A percentile compares a stretch with the other conserved stretches of the same genome.
Conservation (phyloP, 495 filamentous ascomycete genomes). For the Viridothelium virens region DNA sequence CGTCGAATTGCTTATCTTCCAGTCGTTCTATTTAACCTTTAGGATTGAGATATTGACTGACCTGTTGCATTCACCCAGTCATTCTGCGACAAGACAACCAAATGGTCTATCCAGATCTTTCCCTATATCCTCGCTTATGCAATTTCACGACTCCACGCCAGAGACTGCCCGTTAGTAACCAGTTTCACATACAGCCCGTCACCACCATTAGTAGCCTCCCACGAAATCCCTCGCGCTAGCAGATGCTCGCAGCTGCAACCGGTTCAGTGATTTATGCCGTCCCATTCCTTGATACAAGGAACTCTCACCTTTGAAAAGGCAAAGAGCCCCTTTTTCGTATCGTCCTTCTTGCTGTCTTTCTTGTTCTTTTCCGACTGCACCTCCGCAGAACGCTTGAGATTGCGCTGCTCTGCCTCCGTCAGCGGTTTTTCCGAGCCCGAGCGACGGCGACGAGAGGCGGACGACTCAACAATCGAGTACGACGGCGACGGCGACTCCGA, state of each 20-base stretch:
- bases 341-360: not conserved
- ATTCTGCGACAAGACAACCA: too few species aligned
- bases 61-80: too few species aligned
- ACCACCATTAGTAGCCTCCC: not conserved
- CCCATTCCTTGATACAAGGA: not conserved
- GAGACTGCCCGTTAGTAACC: too few species aligned
- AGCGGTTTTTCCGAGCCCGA: conserved; percentile 44
- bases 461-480: conserved; percentile 52
- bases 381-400: conserved; percentile 29
- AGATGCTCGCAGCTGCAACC: not conserved
- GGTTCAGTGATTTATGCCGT: not conserved
- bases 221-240: not conserved
- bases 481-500: conserved; percentile 42
- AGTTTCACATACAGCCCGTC: too few species aligned
- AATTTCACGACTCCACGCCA: too few species aligned
- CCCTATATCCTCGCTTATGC: too few species aligned
- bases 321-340: not conserved
- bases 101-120: too few species aligned
- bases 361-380: not conserved
- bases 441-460: conserved; percentile 54
- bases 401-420: conserved; percentile 37
- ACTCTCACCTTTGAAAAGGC: not conserved
- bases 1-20: too few species aligned
- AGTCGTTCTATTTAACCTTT: too few species aligned
- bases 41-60: too few species aligned